A percentile compares a stretch with the other conserved stretches of the same genome.
These are phyloP conservation scores for Solanum megistacrolobum DNA, from an alignment of 257 asterid genomes.

Conservation along the genomic window DNA sequence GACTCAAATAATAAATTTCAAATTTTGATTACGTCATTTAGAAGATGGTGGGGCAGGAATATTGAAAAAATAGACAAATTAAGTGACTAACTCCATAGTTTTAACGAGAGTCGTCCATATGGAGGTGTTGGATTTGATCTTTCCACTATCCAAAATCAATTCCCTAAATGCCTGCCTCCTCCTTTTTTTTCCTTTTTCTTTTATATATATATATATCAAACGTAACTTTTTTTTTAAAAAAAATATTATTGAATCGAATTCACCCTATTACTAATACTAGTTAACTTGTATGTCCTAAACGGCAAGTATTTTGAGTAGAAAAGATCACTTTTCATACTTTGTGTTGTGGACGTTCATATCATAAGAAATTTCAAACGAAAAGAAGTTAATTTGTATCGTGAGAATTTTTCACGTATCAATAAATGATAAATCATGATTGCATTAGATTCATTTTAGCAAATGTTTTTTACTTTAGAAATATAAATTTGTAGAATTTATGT, in stretches of 20 bases:
- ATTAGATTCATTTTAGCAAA: neutral
- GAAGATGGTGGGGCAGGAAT: neutral
- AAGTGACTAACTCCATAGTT: neutral
- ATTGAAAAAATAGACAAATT: neutral
- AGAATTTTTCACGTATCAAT: neutral
- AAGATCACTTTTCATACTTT: neutral
- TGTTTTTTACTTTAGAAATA: neutral
- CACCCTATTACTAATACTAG: neutral
- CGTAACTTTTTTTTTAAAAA: fast-evolving
- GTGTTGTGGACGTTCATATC: neutral
- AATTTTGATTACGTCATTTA: neutral
- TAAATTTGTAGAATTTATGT: neutral
- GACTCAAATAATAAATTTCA: neutral
- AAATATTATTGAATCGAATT: neutral
- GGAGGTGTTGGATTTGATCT: neutral
- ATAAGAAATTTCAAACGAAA: neutral
- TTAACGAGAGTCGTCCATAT: neutral
- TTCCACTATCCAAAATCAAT: neutral
- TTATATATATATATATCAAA: too few species aligned
- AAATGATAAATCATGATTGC: neutral
- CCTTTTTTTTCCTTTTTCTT: neutral
- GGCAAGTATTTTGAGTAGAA: neutral
- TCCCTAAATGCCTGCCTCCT: neutral
- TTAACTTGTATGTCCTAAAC: neutral
- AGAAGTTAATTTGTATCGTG: neutral